Evolutionary conservation across 2,329 filamentous ascomycete species (phyloP).

Genomic region (Diaporthe velutina): DNA sequence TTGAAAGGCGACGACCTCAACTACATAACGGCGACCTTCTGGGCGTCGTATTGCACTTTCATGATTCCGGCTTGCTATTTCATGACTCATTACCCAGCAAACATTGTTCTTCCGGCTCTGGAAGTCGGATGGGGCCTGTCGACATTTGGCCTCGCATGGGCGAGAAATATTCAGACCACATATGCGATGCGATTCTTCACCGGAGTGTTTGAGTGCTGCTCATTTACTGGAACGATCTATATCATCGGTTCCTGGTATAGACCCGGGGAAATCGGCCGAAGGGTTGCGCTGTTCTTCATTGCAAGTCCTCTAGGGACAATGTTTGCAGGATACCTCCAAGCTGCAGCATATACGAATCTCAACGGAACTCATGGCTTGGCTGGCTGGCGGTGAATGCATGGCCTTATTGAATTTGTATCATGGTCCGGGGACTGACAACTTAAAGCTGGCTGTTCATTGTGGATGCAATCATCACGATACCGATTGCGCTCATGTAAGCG

Average conservation of each 20-base stretch:
- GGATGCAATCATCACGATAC: conserved; percentile 5
- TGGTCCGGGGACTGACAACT: neutral
- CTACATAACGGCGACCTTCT: conserved; percentile 48
- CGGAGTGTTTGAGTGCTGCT: conserved; percentile 49
- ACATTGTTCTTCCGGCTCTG: neutral
- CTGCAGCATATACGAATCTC: conserved; percentile 60
- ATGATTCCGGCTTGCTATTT: conserved; percentile 4
- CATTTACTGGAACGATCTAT: conserved; percentile 48
- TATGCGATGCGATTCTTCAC: conserved; percentile 51
- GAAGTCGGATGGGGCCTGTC: conserved; percentile 12
- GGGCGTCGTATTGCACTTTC: conserved; percentile 53
- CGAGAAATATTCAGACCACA: neutral
- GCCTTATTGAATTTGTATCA: neutral
- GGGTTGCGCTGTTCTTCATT: conserved; percentile 63
- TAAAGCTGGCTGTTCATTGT: conserved; percentile 6
- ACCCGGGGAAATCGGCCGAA: conserved; percentile 56
- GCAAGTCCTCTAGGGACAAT: conserved; percentile 64
- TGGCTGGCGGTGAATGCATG: conserved; percentile 58
- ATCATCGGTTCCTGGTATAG: conserved; percentile 54
- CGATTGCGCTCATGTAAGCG: neutral
- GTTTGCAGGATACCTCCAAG: conserved; percentile 59
- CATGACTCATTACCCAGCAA: conserved; percentile 1
- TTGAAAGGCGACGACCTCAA: conserved; percentile 52
- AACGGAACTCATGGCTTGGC: conserved; percentile 61
- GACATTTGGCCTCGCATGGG: neutral